phyloP scores from a whole-genome alignment of 352 stramenopile species.

The Aphanomyces invadans region DNA sequence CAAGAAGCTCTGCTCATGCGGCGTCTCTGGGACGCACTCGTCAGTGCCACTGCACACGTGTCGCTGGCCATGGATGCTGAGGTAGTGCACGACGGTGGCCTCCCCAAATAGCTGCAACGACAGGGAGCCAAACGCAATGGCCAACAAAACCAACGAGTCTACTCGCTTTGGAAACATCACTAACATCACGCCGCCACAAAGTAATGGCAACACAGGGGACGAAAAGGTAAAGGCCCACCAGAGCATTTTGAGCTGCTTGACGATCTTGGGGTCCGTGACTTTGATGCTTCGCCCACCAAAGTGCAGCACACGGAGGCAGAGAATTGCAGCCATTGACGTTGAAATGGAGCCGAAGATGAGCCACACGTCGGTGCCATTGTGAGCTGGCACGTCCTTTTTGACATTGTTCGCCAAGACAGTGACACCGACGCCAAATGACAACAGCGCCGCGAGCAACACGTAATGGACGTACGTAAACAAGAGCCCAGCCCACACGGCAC shows the following conservation, averaged over 20 bases:
- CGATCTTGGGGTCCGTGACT: background rate
- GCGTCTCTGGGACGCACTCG: background rate
- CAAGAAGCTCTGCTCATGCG: background rate
- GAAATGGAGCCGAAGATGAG: slow-evolving; percentile 17
- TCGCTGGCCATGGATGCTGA: slow-evolving; percentile 4
- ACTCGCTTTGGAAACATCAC: background rate
- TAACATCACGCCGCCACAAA: background rate
- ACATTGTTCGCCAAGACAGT: slow-evolving; percentile 9
- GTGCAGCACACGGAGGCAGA: slow-evolving; percentile 18
- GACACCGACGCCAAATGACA: slow-evolving; percentile 9
- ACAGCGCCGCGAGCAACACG: background rate
- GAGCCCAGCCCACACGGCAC: background rate
- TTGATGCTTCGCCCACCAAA: background rate
- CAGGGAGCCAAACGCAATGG: background rate
- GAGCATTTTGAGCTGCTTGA: slow-evolving; percentile 22
- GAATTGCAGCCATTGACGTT: background rate
- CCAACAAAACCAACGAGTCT: background rate
- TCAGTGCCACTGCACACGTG: background rate
- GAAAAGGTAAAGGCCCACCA: background rate
- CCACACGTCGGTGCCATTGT: background rate
- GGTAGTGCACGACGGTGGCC: slow-evolving; percentile 5
- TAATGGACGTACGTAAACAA: slow-evolving; percentile 2
- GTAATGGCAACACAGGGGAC: slow-evolving; percentile 4
- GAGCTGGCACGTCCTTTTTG: background rate
- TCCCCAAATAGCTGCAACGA: slow-evolving; percentile 10